A percentile compares a stretch with the other conserved stretches of the same genome.
These are phyloP conservation scores for Pelargonium hybrid DNA, from an alignment of 441 rosid species.

Conservation along the genomic window DNA sequence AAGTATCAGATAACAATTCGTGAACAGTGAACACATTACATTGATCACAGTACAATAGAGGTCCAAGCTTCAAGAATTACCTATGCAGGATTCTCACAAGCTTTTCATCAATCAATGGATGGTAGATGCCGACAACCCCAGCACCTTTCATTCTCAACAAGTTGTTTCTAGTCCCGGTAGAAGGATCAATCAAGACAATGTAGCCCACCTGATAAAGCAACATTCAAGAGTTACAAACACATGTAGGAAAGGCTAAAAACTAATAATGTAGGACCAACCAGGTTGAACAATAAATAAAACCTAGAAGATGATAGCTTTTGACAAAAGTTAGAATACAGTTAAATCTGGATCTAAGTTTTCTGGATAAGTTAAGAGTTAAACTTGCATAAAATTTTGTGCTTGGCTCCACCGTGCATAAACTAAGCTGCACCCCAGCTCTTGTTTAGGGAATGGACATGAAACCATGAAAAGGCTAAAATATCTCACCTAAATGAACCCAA, in stretches of 20 bases:
- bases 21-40: no score
- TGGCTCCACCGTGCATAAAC: background rate
- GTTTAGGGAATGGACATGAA: no score
- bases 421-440: no score
- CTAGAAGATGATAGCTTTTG: background rate
- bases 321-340: background rate
- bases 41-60: background rate
- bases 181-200: slow-evolving; percentile 70
- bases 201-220: slow-evolving; percentile 63
- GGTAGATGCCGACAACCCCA: slow-evolving; percentile 63
- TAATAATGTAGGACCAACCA: background rate
- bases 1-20: background rate
- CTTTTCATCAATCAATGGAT: slow-evolving; percentile 55
- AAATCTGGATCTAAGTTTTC: background rate
- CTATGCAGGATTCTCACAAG: slow-evolving; percentile 46
- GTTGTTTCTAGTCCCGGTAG: slow-evolving; percentile 41
- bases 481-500: no score
- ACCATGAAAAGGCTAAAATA: no score
- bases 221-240: background rate
- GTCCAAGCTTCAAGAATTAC: slow-evolving; percentile 27
- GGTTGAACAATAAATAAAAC: background rate
- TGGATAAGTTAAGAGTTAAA: background rate
- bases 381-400: background rate
- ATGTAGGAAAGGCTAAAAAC: background rate
- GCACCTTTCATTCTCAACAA: slow-evolving; percentile 72